Base-by-base conservation (phyloP, 2,329 filamentous ascomycete genomes). In the Lachnellula suecica region DNA sequence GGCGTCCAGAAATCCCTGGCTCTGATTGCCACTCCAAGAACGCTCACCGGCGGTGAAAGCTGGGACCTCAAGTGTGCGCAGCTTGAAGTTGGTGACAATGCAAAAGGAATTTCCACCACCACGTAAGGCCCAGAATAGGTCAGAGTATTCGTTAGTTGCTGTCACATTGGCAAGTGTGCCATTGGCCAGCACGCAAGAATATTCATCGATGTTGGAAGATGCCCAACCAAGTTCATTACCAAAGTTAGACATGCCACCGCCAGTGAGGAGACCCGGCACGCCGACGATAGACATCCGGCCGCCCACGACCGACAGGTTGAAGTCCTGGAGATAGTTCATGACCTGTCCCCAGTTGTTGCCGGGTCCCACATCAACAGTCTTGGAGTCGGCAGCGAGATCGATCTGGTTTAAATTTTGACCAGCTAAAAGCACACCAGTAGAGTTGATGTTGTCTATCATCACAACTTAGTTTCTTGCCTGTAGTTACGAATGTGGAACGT, bases 31-130 rank as follows among this genome's bases (percentile, higher is more conserved):
- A 23, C 54, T 56, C 34, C 52, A 54, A 4, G 22, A 31, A 2
- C 43, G 40, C 17, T 54, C 44, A 1, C 43, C 52, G 8, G 58
- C 38, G 7, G 42, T 42, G 42, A 58, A 46, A 19, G 23, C 27
- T 2, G 57, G 51, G 5, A 24, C 20, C n/a, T 58, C 54, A 38
- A 60, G 51, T 19, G 59, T 61, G 13, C 52, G 47, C 20, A 60
- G 49, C 7, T 72, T 62, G 59, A 76, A 78, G 8, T 67, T 68
- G 10, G 76, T 76, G 11, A 79, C 71, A 54, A 80, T 71, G 15
- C 79, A 79, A 56, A 77, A 83, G 60, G 79, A 82, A 63, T 76
- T 80, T 11, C 77, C 75, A 19, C 82, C 81, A 6, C 81, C 82
- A 50, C 76, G 75, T 4, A 84, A 71, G 0, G 76, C 79, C 60